Evolutionary conservation across 169 alveolate species (phyloP), one percentile per base, ranked within the genome.

Genomic region (Plasmodium cynomolgi): DNA sequence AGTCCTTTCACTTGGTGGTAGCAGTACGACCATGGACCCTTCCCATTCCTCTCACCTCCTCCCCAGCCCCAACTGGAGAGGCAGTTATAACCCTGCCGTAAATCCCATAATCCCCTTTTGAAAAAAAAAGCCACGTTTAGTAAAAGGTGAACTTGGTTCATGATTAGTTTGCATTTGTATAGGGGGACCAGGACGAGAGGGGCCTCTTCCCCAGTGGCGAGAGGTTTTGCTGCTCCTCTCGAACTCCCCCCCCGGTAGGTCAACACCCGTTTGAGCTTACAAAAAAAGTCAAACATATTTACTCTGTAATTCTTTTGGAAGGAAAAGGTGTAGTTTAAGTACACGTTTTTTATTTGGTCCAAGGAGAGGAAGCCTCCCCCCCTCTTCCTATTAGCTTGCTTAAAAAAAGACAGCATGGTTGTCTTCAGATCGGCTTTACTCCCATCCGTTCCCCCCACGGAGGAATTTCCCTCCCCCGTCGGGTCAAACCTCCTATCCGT

Each of bases 221-320:
- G 54, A 1, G 0, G 29, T 75, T 20, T 50, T 7, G 6, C 29
- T 29, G 17, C 31, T 29, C 11, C 17, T 0, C 29, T 84, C 20
- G 68, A 2, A 58, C 20, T 11, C 34, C 47, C 13, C 23, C 17
- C 23, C 34, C 47, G 6, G 26, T 17, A 73, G 13, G 29, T 84
- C 1, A 84, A 44, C 20, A 72, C 50, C 77, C 62, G 33, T 85
- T 85, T 75, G 15, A 71, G 11, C 26, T 54, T 75, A 50, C 50
- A 2, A 15, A 72, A 47, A 6, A 71, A 81, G 8, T 71, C n/a
- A 15, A 62, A 91, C 15, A 91, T 9, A n/a, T 81, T 72, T 0
- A 91, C n/a, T 71, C 44, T 75, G 77, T 82, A 91, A 91, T 91
- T 91, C 84, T 91, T 68, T 26, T 73, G 50, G 39, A 81, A 81